Evolutionary conservation across 106 monocot genomes (phyloP).

Genomic region (Dactylorhiza incarnata): DNA sequence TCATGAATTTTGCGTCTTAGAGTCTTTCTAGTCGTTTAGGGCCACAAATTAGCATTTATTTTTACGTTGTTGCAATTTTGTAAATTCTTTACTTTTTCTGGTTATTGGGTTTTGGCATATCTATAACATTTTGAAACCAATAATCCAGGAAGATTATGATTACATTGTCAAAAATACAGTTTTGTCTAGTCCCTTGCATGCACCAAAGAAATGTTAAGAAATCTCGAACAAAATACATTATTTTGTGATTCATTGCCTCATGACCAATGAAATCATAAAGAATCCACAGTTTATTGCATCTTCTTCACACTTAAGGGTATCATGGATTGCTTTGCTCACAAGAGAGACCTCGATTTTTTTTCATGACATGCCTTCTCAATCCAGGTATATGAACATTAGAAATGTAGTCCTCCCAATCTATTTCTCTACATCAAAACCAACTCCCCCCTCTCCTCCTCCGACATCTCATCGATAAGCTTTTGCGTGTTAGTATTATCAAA

Average conservation of each 20-base stretch:
- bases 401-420: conserved; percentile 81
- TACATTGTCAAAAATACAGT: neutral
- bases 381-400: conserved; percentile 77
- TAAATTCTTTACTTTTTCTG: no score
- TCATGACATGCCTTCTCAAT: conserved; percentile 85
- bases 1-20: no score
- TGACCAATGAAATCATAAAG: neutral
- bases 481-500: conserved; percentile 39
- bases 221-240: neutral
- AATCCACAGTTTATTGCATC: neutral
- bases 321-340: neutral
- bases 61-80: no score
- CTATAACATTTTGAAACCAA: no score
- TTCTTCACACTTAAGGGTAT: conserved; percentile 18
- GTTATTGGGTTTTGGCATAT: no score
- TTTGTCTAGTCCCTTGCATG: neutral
- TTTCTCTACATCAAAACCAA: conserved; percentile 60
- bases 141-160: neutral
- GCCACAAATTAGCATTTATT: no score
- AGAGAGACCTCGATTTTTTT: no score
- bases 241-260: neutral
- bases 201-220: neutral
- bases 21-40: no score
- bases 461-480: conserved; percentile 59
- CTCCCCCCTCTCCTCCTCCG: conserved; percentile 53